These are phyloP conservation scores for Leccinum boreale DNA, from an alignment of 768 basidiomycete species.

Conservation along the genomic window DNA sequence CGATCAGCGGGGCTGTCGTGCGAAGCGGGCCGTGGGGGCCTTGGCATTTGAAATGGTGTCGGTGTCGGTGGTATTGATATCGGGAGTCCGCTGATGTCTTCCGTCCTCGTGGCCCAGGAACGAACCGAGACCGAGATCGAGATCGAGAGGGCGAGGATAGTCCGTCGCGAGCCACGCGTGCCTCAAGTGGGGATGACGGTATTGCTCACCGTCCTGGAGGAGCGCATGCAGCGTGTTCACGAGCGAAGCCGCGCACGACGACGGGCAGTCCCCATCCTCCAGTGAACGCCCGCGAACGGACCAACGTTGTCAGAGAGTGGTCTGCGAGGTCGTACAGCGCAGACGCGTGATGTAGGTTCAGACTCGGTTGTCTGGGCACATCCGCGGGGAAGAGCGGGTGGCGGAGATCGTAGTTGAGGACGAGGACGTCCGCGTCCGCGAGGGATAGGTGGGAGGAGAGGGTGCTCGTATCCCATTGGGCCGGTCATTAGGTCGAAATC, in stretches of 20 bases:
- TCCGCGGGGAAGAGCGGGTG: constrained; percentile 37
- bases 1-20: too few relatives aligned
- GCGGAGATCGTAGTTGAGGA: constrained; percentile 53
- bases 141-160: constrained; percentile 33
- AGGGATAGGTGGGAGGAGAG: constrained; percentile 18
- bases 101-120: background rate
- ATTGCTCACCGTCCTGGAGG: constrained; percentile 30
- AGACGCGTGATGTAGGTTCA: constrained; percentile 41
- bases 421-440: constrained; percentile 40
- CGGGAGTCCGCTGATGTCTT: background rate
- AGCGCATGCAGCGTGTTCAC: constrained; percentile 39
- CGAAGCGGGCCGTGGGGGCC: background rate
- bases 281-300: constrained; percentile 52
- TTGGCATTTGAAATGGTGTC: background rate
- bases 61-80: background rate
- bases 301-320: constrained; percentile 32
- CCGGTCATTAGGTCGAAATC: constrained; percentile 11
- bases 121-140: background rate
- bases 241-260: constrained; percentile 49
- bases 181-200: constrained; percentile 20
- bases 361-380: background rate
- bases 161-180: constrained; percentile 59
- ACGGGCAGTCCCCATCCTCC: constrained; percentile 54
- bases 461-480: constrained; percentile 9
- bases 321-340: constrained; percentile 40